Evolutionary conservation across 139 green algal genomes (phyloP), one percentile per base, ranked within the genome.

Genomic region (Zygnema cylindricum): DNA sequence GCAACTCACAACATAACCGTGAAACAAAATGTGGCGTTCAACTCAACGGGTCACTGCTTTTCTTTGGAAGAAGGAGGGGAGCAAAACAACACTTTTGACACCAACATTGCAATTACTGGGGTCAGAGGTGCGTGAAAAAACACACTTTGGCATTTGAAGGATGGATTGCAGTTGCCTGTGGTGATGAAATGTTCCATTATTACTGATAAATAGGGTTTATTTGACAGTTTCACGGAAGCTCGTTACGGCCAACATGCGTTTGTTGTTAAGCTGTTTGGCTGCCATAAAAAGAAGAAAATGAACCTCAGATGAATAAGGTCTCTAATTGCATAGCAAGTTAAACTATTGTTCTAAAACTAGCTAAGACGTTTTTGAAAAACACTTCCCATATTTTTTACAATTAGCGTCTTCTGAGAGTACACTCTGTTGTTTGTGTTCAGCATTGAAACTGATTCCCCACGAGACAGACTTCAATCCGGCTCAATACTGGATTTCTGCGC

Each of bases 401-500:
- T 63, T 16, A 16, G 16, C 7, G 7, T 25, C 49, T 63, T 16
- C 7, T 63, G 49, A 63, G 16, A 25, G 7, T 16, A 25, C 16
- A 63, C 49, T 16, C 7, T 63, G 7, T 16, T 63, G 16, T 63
- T 63, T 63, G 7, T 63, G 7, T 63, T 63, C 49, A 25, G 49
- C 16, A 25, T 63, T 63, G 49, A 7, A 63, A 16, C 16, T 16
- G 49, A 63, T 63, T 63, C 49, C 49, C 86, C n/a, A n/a, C 22
- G 11, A 84, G 16, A 87, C 82, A 21, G 82, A 87, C 75, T 23
- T 57, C 23, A 95, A 87, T 30, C 95, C 95, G 1, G 95, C 95
- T 23, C 93, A 91, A 1, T 97, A 95, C 91, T 90, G 85, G 95
- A 90, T 96, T 87, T 96, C 94, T 35, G 94, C 96, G 91, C 94